phyloP scores from a whole-genome alignment of 805 yeast genomes.

The Saturnispora gosingensis region DNA sequence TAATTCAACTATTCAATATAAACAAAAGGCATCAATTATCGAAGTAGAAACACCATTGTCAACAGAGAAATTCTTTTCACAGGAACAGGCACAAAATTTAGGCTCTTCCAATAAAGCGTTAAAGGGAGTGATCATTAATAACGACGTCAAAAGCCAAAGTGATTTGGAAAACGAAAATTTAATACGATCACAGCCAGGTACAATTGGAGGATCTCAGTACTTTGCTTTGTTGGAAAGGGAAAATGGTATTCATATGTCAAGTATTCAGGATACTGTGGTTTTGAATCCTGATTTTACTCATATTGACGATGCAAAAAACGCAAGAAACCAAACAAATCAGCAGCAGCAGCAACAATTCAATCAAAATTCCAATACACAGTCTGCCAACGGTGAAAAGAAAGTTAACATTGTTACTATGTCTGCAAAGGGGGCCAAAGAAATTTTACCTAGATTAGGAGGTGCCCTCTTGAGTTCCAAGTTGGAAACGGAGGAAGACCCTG shows the following conservation, averaged over 20 bases:
- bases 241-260: slow-evolving; percentile 46
- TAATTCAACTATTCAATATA: slow-evolving; percentile 32
- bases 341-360: slow-evolving; percentile 33
- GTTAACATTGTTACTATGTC: slow-evolving; percentile 70
- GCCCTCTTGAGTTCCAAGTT: slow-evolving; percentile 55
- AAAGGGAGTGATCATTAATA: slow-evolving; percentile 56
- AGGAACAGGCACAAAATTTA: slow-evolving; percentile 47
- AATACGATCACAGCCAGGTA: slow-evolving; percentile 15
- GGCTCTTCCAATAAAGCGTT: slow-evolving; percentile 51
- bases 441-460: slow-evolving; percentile 56
- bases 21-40: slow-evolving; percentile 51
- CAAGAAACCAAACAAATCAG: slow-evolving; percentile 16
- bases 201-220: slow-evolving; percentile 23
- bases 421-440: slow-evolving; percentile 52
- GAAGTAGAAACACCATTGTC: slow-evolving; percentile 74
- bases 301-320: slow-evolving; percentile 43
- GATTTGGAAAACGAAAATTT: neutral
- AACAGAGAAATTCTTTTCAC: slow-evolving; percentile 59
- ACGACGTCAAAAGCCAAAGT: slow-evolving; percentile 20
- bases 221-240: slow-evolving; percentile 32
- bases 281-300: slow-evolving; percentile 75
- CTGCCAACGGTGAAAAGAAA: slow-evolving; percentile 25
- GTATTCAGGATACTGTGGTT: slow-evolving; percentile 63
- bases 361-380: slow-evolving; percentile 10
- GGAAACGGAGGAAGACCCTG: slow-evolving; percentile 51